These are phyloP conservation scores for Acmispon strigosus DNA, from an alignment of 306 rosid genomes.

Conservation along the genomic window DNA sequence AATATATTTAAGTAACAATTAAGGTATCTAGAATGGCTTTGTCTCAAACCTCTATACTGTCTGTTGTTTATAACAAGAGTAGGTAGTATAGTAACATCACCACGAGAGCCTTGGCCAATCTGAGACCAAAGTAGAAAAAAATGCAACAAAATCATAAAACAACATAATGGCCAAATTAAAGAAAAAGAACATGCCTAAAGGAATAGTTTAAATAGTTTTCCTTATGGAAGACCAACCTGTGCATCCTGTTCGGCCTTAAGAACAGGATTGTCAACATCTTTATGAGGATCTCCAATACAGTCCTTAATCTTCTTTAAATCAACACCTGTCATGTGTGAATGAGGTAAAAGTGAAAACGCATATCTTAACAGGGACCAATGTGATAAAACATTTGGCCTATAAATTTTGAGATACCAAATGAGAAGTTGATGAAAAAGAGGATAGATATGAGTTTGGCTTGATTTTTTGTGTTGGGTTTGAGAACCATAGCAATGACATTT, in stretches of 20 bases:
- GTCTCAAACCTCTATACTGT: constrained; percentile 79
- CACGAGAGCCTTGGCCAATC: constrained; percentile 83
- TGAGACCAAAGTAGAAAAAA: constrained; percentile 30
- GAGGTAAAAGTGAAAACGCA: not conserved
- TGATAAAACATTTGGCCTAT: not conserved
- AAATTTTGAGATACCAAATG: not conserved
- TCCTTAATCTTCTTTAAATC: constrained; percentile 61
- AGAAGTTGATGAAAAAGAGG: not conserved
- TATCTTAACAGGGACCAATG: not conserved
- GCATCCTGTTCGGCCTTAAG: constrained; percentile 81
- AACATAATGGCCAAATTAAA: not conserved
- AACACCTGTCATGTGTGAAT: constrained; percentile 38
- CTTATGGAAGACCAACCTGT: constrained; percentile 49
- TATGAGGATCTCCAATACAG: constrained; percentile 65
- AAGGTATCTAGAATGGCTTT: not conserved
- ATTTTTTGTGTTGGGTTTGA: not conserved
- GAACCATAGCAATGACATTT: not conserved
- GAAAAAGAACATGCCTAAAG: not conserved
- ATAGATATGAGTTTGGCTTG: not conserved
- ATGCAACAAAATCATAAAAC: constrained; percentile 2
- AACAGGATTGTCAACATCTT: constrained; percentile 60
- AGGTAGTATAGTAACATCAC: constrained; percentile 93
- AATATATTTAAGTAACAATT: not conserved
- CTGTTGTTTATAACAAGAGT: constrained; percentile 89
- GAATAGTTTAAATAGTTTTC: not conserved